phyloP scores from a whole-genome alignment of 2,329 filamentous ascomycete species.

The Microcyclospora pomicola region DNA sequence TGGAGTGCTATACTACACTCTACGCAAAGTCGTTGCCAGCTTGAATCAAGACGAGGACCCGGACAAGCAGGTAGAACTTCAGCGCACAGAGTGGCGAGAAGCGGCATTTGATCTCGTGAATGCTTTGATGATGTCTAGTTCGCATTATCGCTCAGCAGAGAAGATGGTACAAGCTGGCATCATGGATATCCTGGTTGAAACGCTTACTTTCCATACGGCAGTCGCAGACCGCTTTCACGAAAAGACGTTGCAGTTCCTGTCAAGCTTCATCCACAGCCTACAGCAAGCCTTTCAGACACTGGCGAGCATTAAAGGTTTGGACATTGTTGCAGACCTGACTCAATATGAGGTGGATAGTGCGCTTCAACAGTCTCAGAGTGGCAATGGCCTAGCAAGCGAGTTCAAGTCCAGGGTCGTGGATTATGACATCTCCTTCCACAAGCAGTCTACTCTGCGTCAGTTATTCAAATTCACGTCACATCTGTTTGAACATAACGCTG shows the following conservation, averaged over 20 bases:
- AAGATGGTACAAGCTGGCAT: slow-evolving; percentile 81
- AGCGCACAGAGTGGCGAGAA: slow-evolving; percentile 77
- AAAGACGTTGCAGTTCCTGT: slow-evolving; percentile 73
- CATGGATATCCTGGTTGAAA: slow-evolving; percentile 79
- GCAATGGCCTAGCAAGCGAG: slow-evolving; percentile 56
- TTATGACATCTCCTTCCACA: slow-evolving; percentile 83
- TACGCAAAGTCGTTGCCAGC: slow-evolving; percentile 77
- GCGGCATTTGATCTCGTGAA: slow-evolving; percentile 78
- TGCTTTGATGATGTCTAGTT: slow-evolving; percentile 50
- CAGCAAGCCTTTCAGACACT: slow-evolving; percentile 74
- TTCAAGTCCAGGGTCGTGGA: slow-evolving; percentile 76
- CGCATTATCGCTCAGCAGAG: slow-evolving; percentile 49
- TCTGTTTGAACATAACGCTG: slow-evolving; percentile 71
- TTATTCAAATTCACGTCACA: slow-evolving; percentile 93
- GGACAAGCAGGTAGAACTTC: slow-evolving; percentile 42
- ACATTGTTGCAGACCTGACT: slow-evolving; percentile 78
- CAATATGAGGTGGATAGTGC: slow-evolving; percentile 63
- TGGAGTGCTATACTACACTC: slow-evolving; percentile 82
- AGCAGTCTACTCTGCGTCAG: slow-evolving; percentile 87
- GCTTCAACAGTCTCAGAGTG: slow-evolving; percentile 49
- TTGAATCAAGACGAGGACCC: slow-evolving; percentile 50
- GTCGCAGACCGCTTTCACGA: slow-evolving; percentile 75
- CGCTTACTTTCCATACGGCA: slow-evolving; percentile 66
- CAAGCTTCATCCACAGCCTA: slow-evolving; percentile 68
- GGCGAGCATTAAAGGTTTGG: slow-evolving; percentile 69